Conservation (phyloP, 225 moss, liverwort and hornwort genomes). For the Marchantia polymorpha region DNA sequence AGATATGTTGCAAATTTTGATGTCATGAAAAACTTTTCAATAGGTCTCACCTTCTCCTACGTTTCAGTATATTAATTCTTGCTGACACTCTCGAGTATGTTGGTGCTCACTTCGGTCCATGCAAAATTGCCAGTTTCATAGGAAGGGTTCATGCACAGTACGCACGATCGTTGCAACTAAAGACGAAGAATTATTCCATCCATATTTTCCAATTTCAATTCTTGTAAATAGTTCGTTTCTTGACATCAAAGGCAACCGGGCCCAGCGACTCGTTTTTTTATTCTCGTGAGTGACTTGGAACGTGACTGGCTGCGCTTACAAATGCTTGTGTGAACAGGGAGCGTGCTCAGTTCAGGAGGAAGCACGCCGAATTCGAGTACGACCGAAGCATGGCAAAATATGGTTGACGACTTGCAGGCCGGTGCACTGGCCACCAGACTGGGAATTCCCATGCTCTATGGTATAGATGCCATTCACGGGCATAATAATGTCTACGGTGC, state of each 20-base stretch:
- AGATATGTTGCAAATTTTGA: conserved; percentile 35
- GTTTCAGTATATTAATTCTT: background rate
- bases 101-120: too few relatives aligned
- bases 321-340: conserved; percentile 40
- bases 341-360: conserved; percentile 55
- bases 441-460: conserved; percentile 54
- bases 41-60: conserved; percentile 34
- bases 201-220: too few relatives aligned
- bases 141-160: too few relatives aligned
- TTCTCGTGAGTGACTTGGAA: too few relatives aligned
- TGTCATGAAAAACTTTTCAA: conserved; percentile 43
- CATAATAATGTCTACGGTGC: conserved; percentile 62
- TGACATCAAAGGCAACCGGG: too few relatives aligned
- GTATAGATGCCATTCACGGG: conserved; percentile 67
- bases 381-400: conserved; percentile 45
- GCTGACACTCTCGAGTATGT: too few relatives aligned
- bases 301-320: too few relatives aligned
- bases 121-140: too few relatives aligned
- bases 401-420: conserved; percentile 50
- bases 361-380: conserved; percentile 45
- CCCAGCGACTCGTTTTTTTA: too few relatives aligned
- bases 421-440: conserved; percentile 50
- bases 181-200: too few relatives aligned
- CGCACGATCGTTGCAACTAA: too few relatives aligned
- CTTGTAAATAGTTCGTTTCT: too few relatives aligned